Percentiles rank a stretch among this genome's conserved stretches.
Conservation (phyloP, 345 rosid genomes). For the Syzygium oleosum region DNA sequence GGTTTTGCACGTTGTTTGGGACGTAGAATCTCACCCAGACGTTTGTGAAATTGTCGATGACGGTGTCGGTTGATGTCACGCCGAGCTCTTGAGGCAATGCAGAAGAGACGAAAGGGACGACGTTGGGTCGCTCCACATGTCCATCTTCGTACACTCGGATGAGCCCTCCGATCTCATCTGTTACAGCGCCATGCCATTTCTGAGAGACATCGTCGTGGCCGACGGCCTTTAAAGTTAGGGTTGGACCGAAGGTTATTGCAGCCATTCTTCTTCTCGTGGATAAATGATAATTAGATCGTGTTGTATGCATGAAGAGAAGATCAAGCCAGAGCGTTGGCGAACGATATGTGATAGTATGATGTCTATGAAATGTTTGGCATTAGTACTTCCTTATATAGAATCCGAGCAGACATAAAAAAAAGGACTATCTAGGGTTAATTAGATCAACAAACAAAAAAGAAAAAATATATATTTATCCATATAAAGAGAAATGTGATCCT, state of each 20-base stretch:
- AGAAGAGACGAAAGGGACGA: constrained; percentile 38
- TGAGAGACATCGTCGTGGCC: constrained; percentile 15
- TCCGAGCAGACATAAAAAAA: not conserved
- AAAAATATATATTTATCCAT: not conserved
- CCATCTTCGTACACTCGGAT: constrained; percentile 62
- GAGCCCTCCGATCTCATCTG: constrained; percentile 55
- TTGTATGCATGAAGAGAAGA: not conserved
- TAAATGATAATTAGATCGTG: not conserved
- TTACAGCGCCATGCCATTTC: constrained; percentile 28
- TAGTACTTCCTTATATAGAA: not conserved
- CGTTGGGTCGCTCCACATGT: constrained; percentile 43
- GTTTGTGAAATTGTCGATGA: constrained; percentile 38
- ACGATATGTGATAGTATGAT: not conserved
- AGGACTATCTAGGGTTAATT: not conserved
- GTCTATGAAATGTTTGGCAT: not conserved
- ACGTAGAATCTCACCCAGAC: constrained; percentile 63
- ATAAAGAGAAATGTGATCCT: not conserved
- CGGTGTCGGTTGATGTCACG: constrained; percentile 35
- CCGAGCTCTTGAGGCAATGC: constrained; percentile 32
- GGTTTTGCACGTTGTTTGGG: constrained; percentile 18
- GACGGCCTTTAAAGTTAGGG: constrained; percentile 6
- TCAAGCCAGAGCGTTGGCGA: not conserved
- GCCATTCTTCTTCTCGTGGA: constrained; percentile 20
- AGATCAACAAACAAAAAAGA: not conserved
- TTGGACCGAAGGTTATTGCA: constrained; percentile 20